phyloP scores from a whole-genome alignment of 176 grass and related monocot genomes.

The Pontederia paniculata region DNA sequence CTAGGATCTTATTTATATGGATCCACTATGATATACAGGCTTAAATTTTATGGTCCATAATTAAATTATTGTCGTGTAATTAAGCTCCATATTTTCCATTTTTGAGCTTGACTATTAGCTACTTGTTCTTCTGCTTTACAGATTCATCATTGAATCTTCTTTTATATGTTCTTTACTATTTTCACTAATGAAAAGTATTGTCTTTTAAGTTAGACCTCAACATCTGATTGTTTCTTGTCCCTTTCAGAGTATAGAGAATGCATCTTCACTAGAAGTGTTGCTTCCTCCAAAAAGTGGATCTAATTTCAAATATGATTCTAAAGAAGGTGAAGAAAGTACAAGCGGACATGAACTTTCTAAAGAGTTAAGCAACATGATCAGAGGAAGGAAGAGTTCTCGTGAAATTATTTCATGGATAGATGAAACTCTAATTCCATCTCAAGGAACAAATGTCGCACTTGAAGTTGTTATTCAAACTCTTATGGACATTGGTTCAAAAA shows the following conservation, averaged over 20 bases:
- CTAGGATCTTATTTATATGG: no score
- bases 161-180: no score
- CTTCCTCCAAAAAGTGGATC: conserved; percentile 84
- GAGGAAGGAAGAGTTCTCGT: conserved; percentile 49
- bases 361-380: conserved; percentile 68
- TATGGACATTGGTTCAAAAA: conserved; percentile 96
- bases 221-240: background rate
- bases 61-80: no score
- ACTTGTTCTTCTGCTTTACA: no score
- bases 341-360: conserved; percentile 48
- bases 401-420: conserved; percentile 82
- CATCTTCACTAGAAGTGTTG: conserved; percentile 62
- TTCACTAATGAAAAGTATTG: no score
- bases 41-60: no score
- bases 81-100: no score
- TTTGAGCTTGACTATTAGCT: no score
- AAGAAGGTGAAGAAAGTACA: conserved; percentile 39
- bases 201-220: no score
- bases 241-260: conserved; percentile 83
- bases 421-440: conserved; percentile 59
- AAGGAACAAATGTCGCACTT: conserved; percentile 64
- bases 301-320: conserved; percentile 57
- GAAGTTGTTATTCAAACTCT: conserved; percentile 82
- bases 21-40: no score
- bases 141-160: no score